Base-by-base conservation (phyloP, 2,329 filamentous ascomycete genomes). In the Pseudopithomyces chartarum region DNA sequence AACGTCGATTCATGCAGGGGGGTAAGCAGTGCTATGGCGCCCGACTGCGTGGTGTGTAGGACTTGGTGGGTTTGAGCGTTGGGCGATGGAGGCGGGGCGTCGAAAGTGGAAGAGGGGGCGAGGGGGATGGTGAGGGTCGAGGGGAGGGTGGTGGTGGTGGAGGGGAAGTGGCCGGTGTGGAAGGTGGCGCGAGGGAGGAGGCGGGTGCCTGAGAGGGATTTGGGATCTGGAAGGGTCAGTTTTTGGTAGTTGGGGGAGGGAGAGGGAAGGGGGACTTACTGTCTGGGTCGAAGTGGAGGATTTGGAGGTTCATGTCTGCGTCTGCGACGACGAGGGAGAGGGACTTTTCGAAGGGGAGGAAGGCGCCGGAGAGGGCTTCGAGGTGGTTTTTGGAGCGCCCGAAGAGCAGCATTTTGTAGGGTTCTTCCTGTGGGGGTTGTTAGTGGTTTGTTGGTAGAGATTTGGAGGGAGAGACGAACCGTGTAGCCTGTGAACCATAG, bases 401-500 rank as follows among this genome's bases (percentile, higher is more conserved):
- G 63, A 98, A 92, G 3, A 97, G 84, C 60, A 92, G 90, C 87
- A 99, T 92, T 64, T 90, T 93, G 74, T 98, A 99, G 0, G 95
- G 95, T 70, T 98, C 95, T 78, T 99, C 94, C 78, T 85, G 52
- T 61, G 45, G 1, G 4, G 4, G 0, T 15, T 34, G 52, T 73
- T 50, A 73, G 66, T 11, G 48, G 20, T 8, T 15, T 0, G 22
- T 15, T n/a, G 26, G 8, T 8, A 8, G 26, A 5, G 5, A 29
- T 29, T 29, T 29, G 26, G 26, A 8, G 26, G 43, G 34, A 13
- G 22, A 46, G 4, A 69, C 80, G 51, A 81, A 85, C 83, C 8
- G 91, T 95, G 71, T 97, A 99, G 0, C 95, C 95, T 0, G 91
- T 90, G 65, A 99, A 96, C 92, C 95, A 98, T 2, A 98, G 82